Percentiles rank a stretch among this genome's conserved stretches.
phyloP scores from a whole-genome alignment of 768 basidiomycete genomes.

The Lactifluus hygrophoroides region DNA sequence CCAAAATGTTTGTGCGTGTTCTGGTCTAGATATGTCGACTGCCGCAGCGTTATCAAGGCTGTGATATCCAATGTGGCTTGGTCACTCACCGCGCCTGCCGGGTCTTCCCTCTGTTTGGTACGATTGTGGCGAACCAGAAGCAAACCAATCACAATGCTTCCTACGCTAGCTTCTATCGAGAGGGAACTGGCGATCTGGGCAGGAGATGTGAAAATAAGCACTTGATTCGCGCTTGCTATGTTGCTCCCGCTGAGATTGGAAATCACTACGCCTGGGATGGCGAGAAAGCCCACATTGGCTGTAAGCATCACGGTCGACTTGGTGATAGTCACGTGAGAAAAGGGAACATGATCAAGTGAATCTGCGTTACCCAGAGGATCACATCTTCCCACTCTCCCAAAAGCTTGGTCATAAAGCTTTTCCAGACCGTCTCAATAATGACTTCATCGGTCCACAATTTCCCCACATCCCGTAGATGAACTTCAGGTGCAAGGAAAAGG shows the following conservation, averaged over 20 bases:
- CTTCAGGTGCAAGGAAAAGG: constrained; percentile 12
- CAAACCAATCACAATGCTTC: constrained; percentile 40
- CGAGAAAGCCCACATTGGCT: constrained; percentile 30
- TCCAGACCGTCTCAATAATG: constrained; percentile 10
- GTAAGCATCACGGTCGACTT: constrained; percentile 31
- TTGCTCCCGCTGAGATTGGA: background rate
- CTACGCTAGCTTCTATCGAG: constrained; percentile 39
- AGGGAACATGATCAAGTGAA: background rate
- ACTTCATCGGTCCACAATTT: constrained; percentile 6
- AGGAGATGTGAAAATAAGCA: constrained; percentile 26
- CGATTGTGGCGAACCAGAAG: constrained; percentile 38
- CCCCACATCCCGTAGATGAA: constrained; percentile 3
- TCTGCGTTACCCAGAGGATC: constrained; percentile 7
- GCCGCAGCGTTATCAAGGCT: background rate
- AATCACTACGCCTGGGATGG: constrained; percentile 26
- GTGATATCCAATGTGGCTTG: background rate
- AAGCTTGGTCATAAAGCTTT: constrained; percentile 1
- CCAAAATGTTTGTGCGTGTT: constrained; percentile 31
- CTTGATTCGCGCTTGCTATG: background rate
- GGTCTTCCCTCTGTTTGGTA: constrained; percentile 28
- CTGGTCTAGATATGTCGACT: constrained; percentile 23
- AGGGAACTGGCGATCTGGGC: constrained; percentile 43
- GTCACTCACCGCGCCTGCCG: constrained; percentile 14
- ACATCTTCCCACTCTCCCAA: constrained; percentile 3
- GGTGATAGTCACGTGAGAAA: background rate